Conservation (phyloP, 371 early-diverging fungal species). For the Circinella minor region DNA sequence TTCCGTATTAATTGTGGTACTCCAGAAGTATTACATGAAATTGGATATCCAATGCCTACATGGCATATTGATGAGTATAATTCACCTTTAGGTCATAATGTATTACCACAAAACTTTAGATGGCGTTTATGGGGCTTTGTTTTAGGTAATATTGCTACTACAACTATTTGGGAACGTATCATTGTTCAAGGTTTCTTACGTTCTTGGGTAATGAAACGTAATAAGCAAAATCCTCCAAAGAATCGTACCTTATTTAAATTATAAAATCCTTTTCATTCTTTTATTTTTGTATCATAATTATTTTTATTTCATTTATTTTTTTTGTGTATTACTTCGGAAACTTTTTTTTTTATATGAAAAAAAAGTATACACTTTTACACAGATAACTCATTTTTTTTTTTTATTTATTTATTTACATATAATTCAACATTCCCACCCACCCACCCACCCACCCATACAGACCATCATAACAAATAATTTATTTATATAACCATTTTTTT, state of each 20-base stretch:
- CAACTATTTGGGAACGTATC: constrained; percentile 39
- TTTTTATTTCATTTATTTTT: too few species aligned
- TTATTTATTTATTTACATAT: constrained; percentile 8
- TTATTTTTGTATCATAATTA: too few species aligned
- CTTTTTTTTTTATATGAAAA: background rate
- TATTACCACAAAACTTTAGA: constrained; percentile 67
- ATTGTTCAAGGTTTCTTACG: constrained; percentile 45
- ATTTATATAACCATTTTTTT: background rate
- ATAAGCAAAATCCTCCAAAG: constrained; percentile 27
- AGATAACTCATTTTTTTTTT: background rate
- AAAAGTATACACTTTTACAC: background rate
- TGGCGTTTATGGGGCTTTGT: constrained; percentile 56
- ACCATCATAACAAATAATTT: too few species aligned
- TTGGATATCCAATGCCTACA: constrained; percentile 56
- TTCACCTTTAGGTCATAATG: constrained; percentile 68
- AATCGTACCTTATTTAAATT: constrained; percentile 33
- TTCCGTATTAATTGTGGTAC: constrained; percentile 72
- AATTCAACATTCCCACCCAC: background rate
- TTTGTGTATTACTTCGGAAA: too few species aligned
- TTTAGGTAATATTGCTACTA: constrained; percentile 38
- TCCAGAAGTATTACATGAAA: constrained; percentile 43
- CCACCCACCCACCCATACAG: too few species aligned
- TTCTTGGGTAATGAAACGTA: constrained; percentile 21
- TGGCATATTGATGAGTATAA: constrained; percentile 67
- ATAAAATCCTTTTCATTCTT: constrained; percentile 13